phyloP scores from a whole-genome alignment of 2,329 filamentous ascomycete genomes.

The Paecilomyces dactylethromorphus region DNA sequence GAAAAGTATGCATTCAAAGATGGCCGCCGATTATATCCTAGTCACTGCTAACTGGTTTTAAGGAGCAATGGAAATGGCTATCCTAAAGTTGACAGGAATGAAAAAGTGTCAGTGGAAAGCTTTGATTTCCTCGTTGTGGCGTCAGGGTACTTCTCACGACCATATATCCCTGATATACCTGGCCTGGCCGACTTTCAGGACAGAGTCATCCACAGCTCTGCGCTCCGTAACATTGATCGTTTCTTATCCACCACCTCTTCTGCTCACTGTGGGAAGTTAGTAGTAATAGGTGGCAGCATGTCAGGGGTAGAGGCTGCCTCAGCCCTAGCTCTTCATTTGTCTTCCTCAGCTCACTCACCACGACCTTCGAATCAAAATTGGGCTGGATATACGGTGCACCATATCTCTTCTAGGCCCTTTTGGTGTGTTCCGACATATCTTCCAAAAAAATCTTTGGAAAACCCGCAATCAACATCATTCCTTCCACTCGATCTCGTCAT shows the following conservation, averaged over 20 bases:
- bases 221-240: conserved; percentile 50
- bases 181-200: conserved; percentile 27
- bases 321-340: conserved; percentile 65
- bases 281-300: conserved; percentile 75
- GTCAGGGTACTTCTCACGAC: conserved; percentile 68
- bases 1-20: neutral
- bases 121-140: conserved; percentile 70
- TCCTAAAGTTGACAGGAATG: neutral
- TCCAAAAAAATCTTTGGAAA: conserved; percentile 33
- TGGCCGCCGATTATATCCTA: neutral
- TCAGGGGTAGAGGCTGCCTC: conserved; percentile 73
- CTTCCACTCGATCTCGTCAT: conserved; percentile 66
- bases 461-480: conserved; percentile 48
- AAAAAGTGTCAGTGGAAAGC: conserved; percentile 2
- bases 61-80: neutral
- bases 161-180: conserved; percentile 44
- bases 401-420: conserved; percentile 62
- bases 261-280: conserved; percentile 51
- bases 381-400: conserved; percentile 48
- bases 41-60: neutral
- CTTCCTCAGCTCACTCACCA: conserved; percentile 47
- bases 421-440: conserved; percentile 61
- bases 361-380: conserved; percentile 40
- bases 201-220: conserved; percentile 62
- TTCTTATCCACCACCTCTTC: conserved; percentile 5